Evolutionary conservation across 805 yeast genomes (phyloP).

Genomic region (Nakazawaea populi): DNA sequence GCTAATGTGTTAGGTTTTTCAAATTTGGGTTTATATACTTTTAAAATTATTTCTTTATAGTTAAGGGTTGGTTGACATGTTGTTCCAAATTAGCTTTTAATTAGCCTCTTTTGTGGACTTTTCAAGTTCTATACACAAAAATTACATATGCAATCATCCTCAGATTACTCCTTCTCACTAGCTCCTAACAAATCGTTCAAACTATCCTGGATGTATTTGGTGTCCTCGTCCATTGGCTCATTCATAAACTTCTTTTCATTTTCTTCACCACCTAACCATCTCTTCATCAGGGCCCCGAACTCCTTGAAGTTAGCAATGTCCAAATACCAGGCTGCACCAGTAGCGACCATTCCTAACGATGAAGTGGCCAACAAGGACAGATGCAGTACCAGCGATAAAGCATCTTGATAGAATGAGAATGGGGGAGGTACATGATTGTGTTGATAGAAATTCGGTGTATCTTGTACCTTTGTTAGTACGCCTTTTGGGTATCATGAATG

Average conservation of each 20-base stretch:
- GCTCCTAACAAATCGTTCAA: constrained; percentile 45
- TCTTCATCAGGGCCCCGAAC: constrained; percentile 64
- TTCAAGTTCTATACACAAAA: background rate
- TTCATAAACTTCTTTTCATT: constrained; percentile 40
- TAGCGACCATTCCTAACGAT: constrained; percentile 62
- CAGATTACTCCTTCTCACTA: background rate
- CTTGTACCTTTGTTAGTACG: constrained; percentile 16
- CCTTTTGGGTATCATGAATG: background rate
- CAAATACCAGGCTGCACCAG: constrained; percentile 75
- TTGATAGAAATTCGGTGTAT: constrained; percentile 69
- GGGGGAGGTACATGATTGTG: constrained; percentile 84
- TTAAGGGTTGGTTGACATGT: too few relatives aligned
- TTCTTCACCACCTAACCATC: constrained; percentile 61
- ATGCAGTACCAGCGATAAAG: constrained; percentile 76
- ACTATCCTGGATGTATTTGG: constrained; percentile 48
- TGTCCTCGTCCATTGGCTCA: constrained; percentile 54
- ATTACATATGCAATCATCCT: background rate
- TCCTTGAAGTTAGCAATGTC: constrained; percentile 68
- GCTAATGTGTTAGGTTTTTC: too few relatives aligned
- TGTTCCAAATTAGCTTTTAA: too few relatives aligned
- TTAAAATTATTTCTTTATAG: too few relatives aligned
- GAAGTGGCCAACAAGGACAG: constrained; percentile 74
- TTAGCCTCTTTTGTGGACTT: too few relatives aligned
- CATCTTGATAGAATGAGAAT: constrained; percentile 77
- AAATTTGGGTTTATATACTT: too few relatives aligned